A percentile compares a stretch with the other conserved stretches of the same genome.
Evolutionary conservation across 1,284 basidiomycete genomes (phyloP).

Genomic region (Apiotrichum akiyoshidainum): DNA sequence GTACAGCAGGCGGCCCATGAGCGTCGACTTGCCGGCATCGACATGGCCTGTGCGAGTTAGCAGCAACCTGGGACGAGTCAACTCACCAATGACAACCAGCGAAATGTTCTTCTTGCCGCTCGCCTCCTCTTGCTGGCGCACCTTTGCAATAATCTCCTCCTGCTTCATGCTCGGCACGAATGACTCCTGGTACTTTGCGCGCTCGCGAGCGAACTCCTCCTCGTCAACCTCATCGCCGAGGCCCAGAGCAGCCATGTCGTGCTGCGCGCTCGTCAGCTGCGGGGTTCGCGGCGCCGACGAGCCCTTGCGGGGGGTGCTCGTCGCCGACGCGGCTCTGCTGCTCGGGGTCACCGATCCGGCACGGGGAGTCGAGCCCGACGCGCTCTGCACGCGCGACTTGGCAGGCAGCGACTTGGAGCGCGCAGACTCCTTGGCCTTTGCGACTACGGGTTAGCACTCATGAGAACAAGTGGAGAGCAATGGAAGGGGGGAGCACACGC

Average conservation of each 20-base stretch:
- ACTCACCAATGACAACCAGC: constrained; percentile 86
- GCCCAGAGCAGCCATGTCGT: constrained; percentile 71
- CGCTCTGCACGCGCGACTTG: constrained; percentile 24
- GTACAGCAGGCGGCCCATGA: constrained; percentile 92
- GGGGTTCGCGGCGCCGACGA: constrained; percentile 36
- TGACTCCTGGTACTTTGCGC: constrained; percentile 54
- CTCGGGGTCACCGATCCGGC: constrained; percentile 8
- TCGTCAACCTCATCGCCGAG: constrained; percentile 53
- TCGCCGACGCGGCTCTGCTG: constrained; percentile 16
- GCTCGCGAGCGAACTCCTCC: constrained; percentile 51
- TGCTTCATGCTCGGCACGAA: constrained; percentile 69
- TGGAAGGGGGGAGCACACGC: constrained; percentile 4
- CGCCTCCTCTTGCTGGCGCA: constrained; percentile 59
- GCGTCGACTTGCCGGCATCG: constrained; percentile 95
- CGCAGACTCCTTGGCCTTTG: constrained; percentile 31
- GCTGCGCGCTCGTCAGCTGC: constrained; percentile 10
- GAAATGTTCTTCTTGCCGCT: constrained; percentile 69
- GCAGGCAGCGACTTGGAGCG: constrained; percentile 38
- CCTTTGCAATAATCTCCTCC: constrained; percentile 83
- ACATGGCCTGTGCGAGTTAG: constrained; percentile 72
- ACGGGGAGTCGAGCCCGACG: background rate
- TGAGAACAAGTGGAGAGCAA: background rate
- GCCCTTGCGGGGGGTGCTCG: constrained; percentile 52
- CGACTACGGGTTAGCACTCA: constrained; percentile 28
- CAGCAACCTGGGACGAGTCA: background rate